Evolutionary conservation across 2,329 filamentous ascomycete species (phyloP), one percentile per base, ranked within the genome.

Genomic region (Torrubiella hemipterigena): DNA sequence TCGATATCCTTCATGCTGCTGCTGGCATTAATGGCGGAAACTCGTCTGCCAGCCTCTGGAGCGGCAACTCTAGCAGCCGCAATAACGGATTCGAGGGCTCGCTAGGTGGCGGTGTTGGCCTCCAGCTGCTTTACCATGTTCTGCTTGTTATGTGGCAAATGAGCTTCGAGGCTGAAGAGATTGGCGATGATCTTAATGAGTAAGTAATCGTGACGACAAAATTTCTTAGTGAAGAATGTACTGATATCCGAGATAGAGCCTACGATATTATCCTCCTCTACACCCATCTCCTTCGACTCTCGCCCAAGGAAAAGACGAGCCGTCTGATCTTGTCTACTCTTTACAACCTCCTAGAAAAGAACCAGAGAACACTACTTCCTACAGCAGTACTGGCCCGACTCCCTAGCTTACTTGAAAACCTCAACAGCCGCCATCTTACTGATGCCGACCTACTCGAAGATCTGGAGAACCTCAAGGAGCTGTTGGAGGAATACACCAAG

Each of bases 301-400:
- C 91, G 3, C 87, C 89, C 27, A 98, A 98, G 57, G 91, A 96
- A 55, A 98, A 98, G 67, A 96, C 89, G 2, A 96, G 89, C 1
- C 78, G 91, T 18, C 70, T 98, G 32, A 73, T 95, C 27, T 69
- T 96, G 27, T 86, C 86, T 8, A 95, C 89, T 7, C 71, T 98
- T 24, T 73, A 81, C 52, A 96, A 94, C 58, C 76, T 98, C 27
- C 73, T 95, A 22, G 63, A 63, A 27, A 63, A 65, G 38, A 78
- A 84, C 65, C 56, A 73, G 60, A 63, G 81, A 69, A 69, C 81
- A 52, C 58, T 78, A 54, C 77, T 96, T 34, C 87, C 89, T 7
- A 79, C 81, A 3, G 87, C 91, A 2, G 80, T 91, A 15, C 79
- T 94, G 36, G 85, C 84, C 30, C 80, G 85, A 37, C 74, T 96